Evolutionary conservation across 2,329 filamentous ascomycete species (phyloP), one percentile per base, ranked within the genome.

Genomic region (Hypoxylon sp.): DNA sequence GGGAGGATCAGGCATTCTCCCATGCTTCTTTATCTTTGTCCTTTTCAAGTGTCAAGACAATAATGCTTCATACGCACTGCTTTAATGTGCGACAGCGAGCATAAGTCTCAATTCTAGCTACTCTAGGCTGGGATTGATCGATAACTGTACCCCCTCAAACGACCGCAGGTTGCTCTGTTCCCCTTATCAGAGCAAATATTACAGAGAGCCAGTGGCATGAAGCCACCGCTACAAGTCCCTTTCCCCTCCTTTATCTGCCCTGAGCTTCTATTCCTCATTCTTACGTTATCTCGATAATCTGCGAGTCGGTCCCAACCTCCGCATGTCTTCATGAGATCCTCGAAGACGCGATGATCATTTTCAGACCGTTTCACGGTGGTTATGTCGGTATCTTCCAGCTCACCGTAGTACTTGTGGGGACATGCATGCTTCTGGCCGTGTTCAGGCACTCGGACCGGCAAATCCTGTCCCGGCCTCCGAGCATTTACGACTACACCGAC

Each of bases 401-500:
- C 21, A 29, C 58, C 3, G 41, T 40, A 18, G 48, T 52, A 13
- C 55, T 60, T 23, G 17, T 63, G 11, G 41, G 58, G n/a, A 54
- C 58, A 23, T 65, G 54, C 21, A 53, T 59, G 4, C 38, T 65
- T 9, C 40, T 65, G 3, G 58, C 62, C 5, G 48, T 50, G 15
- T 15, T 62, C 31, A 53, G 55, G 27, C 40, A 54, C 13, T 48
- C 45, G 23, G 45, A 40, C 31, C 53, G 43, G 9, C n/a, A 35
- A 1, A 35, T 35, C 38, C 55, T 55, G 26, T 24, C 55, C 21
- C 59, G 21, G 29, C 51, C 47, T 7, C 50, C 54, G 3, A 65
- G 62, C 49, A 67, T 65, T 17, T 68, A 67, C 47, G 60, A 65
- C 13, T 62, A 66, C 27, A 69, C 68, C 7, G 68, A 70, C 27